Evolutionary conservation across 306 rosid genomes (phyloP).

Genomic region (Hippophae tibetana): DNA sequence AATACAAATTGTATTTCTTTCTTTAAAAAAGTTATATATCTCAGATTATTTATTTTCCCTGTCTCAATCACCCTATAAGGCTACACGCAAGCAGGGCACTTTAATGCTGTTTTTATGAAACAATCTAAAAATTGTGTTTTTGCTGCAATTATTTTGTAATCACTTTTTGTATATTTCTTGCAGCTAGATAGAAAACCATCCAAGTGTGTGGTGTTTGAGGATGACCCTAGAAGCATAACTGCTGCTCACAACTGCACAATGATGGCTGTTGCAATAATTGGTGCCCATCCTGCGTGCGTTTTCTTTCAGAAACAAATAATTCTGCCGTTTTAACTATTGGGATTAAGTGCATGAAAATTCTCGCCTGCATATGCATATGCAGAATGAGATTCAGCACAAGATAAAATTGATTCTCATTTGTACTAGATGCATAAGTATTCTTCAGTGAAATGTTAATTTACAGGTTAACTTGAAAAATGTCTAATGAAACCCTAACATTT

Average conservation of each 20-base stretch:
- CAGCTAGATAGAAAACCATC: conserved; percentile 97
- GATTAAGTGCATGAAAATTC: background rate
- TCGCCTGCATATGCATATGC: no score
- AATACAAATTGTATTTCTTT: no score
- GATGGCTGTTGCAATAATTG: conserved; percentile 96
- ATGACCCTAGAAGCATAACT: conserved; percentile 87
- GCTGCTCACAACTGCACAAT: conserved; percentile 98
- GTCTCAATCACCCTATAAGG: no score
- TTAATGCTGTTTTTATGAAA: no score
- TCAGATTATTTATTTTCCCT: no score
- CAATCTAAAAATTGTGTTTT: no score
- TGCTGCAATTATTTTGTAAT: no score
- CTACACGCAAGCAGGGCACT: no score
- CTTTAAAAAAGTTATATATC: no score
- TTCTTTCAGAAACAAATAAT: background rate
- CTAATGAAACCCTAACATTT: background rate
- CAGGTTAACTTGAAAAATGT: background rate
- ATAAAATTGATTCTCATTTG: no score
- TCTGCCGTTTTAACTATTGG: background rate
- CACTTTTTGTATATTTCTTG: conserved; percentile 8
- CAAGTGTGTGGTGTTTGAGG: conserved; percentile 95
- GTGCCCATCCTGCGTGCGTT: conserved; percentile 86
- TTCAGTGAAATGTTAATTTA: background rate
- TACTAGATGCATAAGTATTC: background rate
- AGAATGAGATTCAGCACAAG: no score